Percentiles rank a stretch among this genome's conserved stretches.
These are phyloP conservation scores for Fusarium clavum DNA, from an alignment of 2,329 filamentous ascomycete species.

Conservation along the genomic window DNA sequence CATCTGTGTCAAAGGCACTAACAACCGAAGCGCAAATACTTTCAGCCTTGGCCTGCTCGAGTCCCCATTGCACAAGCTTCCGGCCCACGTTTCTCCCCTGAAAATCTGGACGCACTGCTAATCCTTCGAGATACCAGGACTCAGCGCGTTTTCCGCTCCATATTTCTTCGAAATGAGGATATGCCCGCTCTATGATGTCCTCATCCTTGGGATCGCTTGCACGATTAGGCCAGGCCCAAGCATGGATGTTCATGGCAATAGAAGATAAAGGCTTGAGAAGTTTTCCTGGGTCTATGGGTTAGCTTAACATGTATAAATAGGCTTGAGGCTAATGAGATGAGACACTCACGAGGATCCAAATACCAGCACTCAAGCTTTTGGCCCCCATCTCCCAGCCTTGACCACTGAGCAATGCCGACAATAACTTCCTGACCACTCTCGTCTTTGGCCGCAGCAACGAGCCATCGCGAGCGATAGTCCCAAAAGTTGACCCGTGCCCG, in stretches of 20 bases:
- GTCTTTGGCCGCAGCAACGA: constrained; percentile 45
- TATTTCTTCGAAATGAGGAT: constrained; percentile 27
- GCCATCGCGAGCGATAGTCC: constrained; percentile 44
- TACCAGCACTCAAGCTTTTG: constrained; percentile 19
- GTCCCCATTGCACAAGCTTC: constrained; percentile 56
- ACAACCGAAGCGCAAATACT: constrained; percentile 54
- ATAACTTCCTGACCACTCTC: constrained; percentile 24
- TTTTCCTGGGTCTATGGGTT: constrained; percentile 21
- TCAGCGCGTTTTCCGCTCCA: constrained; percentile 39
- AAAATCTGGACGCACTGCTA: constrained; percentile 54
- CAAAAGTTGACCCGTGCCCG: constrained; percentile 45
- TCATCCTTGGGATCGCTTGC: constrained; percentile 30
- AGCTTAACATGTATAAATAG: not conserved
- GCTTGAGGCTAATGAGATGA: too few relatives aligned
- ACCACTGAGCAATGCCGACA: constrained; percentile 38
- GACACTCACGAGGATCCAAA: constrained; percentile 33
- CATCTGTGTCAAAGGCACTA: constrained; percentile 53
- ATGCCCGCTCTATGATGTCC: constrained; percentile 33
- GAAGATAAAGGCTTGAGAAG: constrained; percentile 37
- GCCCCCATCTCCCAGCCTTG: constrained; percentile 33
- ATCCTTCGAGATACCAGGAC: constrained; percentile 53
- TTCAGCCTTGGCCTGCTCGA: constrained; percentile 53
- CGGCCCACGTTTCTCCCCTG: constrained; percentile 54
- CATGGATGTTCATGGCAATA: constrained; percentile 24
- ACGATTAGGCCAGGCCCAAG: constrained; percentile 22